These are phyloP conservation scores for Oryza punctata DNA, from an alignment of 176 grass and related monocot genomes.

Conservation along the genomic window DNA sequence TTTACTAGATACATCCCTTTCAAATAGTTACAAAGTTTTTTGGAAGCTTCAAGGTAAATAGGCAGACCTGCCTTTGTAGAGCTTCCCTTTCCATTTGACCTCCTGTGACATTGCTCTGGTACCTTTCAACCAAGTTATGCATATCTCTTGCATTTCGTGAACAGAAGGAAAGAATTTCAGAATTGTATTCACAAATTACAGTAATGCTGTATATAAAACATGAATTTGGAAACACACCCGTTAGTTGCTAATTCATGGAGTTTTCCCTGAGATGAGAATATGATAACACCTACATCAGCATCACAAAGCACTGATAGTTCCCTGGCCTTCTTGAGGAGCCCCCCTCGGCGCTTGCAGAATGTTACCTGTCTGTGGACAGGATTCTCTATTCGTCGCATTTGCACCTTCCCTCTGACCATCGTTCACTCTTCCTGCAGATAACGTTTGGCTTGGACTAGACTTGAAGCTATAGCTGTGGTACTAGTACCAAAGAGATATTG, in stretches of 20 bases:
- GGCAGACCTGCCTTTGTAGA: conserved; percentile 37
- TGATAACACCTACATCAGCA: conserved; percentile 52
- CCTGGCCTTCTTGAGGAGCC: conserved; percentile 59
- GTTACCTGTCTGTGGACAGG: conserved; percentile 52
- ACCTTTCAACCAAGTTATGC: conserved; percentile 53
- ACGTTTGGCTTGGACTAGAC: conserved; percentile 40
- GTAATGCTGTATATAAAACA: conserved; percentile 18
- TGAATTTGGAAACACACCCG: conserved; percentile 43
- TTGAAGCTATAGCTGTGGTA: conserved; percentile 21
- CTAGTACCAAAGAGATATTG: conserved; percentile 12
- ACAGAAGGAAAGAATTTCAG: conserved; percentile 33
- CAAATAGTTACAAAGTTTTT: background rate
- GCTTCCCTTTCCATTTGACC: conserved; percentile 38
- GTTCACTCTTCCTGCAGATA: conserved; percentile 29
- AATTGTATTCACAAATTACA: background rate
- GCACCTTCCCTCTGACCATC: conserved; percentile 61
- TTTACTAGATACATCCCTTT: conserved; percentile 33
- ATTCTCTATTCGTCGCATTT: conserved; percentile 50
- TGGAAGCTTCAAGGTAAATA: background rate
- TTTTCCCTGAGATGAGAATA: conserved; percentile 54
- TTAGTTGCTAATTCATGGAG: conserved; percentile 54
- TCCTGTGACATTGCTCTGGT: conserved; percentile 26
- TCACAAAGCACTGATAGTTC: conserved; percentile 55
- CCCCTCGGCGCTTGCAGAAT: conserved; percentile 47
- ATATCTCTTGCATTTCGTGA: conserved; percentile 55